Evolutionary conservation across 352 stramenopile genomes (phyloP), one percentile per base, ranked within the genome.

Genomic region (Saprolegnia parasitica): DNA sequence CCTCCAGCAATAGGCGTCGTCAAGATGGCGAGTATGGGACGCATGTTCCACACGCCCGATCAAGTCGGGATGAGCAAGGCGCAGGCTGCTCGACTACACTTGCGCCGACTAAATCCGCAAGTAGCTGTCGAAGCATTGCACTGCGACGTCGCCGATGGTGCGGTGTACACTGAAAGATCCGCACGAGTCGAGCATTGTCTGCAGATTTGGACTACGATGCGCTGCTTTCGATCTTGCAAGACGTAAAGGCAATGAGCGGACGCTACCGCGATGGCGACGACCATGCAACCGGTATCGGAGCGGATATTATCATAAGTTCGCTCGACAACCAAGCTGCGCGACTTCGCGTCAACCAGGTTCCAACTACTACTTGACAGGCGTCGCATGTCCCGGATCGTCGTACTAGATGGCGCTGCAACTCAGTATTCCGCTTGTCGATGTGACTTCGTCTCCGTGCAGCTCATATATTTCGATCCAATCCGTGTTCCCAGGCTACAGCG

Each of bases 21-120:
- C 10, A 65, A 65, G 56, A 65, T 65, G 56, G 56, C 56, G 9
- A 65, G 56, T 23, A 65, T 65, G 56, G 50, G 32, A 21, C 56
- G 56, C n/a, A 65, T 65, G 56, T 26, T 35, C 40, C 50, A 46
- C 26, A 20, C 50, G n/a, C 32, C 56, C 16, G 56, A 65, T 20
- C 56, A 65, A n/a, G 56, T 65, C 5, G 56, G 37, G 16, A 65
- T 65, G 56, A 52, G 18, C 35, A 65, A 65, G 35, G 56, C 50
- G 35, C 56, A 65, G 40, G 56, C 56, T 13, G 20, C 56, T 20
- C 56, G 56, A 24, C 6, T 65, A 8, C 50, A 50, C 40, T 39
- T 65, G 8, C 56, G 56, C 10, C 56, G 50, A 10, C 37, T 65
- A 5, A 65, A 65, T 40, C 56, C 56, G 9, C 56, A 65, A 16